Conservation (phyloP, 176 grass and related monocot genomes). For the Triticum aestivum region DNA sequence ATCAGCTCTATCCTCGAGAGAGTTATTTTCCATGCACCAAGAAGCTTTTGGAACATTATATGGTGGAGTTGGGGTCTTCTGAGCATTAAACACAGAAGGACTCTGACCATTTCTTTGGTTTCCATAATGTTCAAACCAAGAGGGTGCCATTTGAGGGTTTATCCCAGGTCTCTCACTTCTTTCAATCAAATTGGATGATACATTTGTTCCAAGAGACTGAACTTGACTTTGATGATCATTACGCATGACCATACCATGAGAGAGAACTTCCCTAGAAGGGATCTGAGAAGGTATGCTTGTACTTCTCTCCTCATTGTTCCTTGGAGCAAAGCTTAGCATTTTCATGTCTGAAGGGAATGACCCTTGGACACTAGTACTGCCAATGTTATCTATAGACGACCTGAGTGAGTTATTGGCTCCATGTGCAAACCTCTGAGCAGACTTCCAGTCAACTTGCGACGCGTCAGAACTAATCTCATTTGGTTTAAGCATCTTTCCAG, state of each 20-base stretch:
- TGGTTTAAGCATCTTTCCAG: constrained; percentile 60
- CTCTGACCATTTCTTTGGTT: constrained; percentile 67
- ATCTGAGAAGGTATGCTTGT: constrained; percentile 38
- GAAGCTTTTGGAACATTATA: constrained; percentile 66
- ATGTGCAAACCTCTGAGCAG: constrained; percentile 59
- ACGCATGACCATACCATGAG: constrained; percentile 32
- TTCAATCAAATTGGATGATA: constrained; percentile 45
- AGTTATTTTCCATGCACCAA: constrained; percentile 57
- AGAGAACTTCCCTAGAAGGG: constrained; percentile 41
- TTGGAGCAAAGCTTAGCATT: constrained; percentile 74
- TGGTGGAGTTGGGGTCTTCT: constrained; percentile 44
- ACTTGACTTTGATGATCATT: constrained; percentile 53
- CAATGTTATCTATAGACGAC: constrained; percentile 49
- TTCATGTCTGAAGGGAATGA: constrained; percentile 65
- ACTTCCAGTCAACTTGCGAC: constrained; percentile 61
- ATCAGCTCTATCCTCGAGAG: constrained; percentile 55
- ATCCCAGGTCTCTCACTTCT: constrained; percentile 57
- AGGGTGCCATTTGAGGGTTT: constrained; percentile 88
- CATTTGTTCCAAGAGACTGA: constrained; percentile 38
- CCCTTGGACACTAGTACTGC: constrained; percentile 38
- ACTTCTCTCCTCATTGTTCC: constrained; percentile 58
- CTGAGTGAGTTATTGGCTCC: constrained; percentile 41
- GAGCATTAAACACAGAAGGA: constrained; percentile 44
- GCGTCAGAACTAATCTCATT: constrained; percentile 56
- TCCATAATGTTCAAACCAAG: constrained; percentile 81